Conservation (phyloP, 768 basidiomycete species). For the Boletus barrowsii region DNA sequence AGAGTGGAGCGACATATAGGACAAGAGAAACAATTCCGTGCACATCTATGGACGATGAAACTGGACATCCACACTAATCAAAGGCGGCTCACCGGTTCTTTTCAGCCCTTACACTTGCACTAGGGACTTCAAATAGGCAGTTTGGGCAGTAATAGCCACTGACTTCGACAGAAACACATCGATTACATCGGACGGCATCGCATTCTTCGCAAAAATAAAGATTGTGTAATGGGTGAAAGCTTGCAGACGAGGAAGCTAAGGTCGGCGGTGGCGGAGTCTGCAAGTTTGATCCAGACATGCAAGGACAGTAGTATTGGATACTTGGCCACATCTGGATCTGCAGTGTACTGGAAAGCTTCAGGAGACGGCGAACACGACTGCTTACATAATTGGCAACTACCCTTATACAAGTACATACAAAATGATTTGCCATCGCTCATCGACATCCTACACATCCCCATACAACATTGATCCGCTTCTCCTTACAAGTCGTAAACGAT, state of each 20-base stretch:
- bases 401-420: slow-evolving; percentile 3
- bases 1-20: slow-evolving; percentile 90
- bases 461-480: background rate
- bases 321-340: slow-evolving; percentile 32
- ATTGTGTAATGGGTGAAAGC: slow-evolving; percentile 78
- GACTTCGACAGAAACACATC: slow-evolving; percentile 90
- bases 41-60: slow-evolving; percentile 61
- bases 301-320: slow-evolving; percentile 71
- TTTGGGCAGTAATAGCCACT: slow-evolving; percentile 98
- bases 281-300: slow-evolving; percentile 49
- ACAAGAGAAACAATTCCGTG: slow-evolving; percentile 96
- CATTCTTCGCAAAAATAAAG: slow-evolving; percentile 99
- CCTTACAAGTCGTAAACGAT: slow-evolving; percentile 51
- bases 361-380: too few species aligned
- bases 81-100: slow-evolving; percentile 74
- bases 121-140: slow-evolving; percentile 97
- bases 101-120: slow-evolving; percentile 96
- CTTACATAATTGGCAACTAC: slow-evolving; percentile 11
- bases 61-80: background rate
- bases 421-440: background rate
- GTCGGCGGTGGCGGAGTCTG: slow-evolving; percentile 65
- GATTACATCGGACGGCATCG: slow-evolving; percentile 90
- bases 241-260: slow-evolving; percentile 71
- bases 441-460: slow-evolving; percentile 1
- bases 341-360: too few species aligned